Conservation (phyloP, 352 stramenopile species). For the Globisporangium camurandrum region DNA sequence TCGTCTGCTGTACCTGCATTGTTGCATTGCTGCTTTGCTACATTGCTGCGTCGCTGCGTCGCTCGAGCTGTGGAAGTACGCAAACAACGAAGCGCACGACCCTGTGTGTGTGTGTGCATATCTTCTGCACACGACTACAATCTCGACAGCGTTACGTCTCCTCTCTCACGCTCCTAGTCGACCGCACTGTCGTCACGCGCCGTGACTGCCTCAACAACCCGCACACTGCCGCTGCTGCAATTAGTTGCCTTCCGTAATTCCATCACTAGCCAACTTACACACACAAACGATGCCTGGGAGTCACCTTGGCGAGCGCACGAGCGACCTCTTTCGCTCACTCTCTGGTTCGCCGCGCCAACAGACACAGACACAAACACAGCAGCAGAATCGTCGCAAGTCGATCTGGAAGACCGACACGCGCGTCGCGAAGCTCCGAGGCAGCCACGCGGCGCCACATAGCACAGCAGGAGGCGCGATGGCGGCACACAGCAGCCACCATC, state of each 20-base stretch:
- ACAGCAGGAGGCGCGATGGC: neutral
- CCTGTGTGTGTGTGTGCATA: too few species aligned
- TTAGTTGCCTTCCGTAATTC: too few species aligned
- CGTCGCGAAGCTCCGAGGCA: conserved; percentile 3
- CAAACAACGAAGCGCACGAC: too few species aligned
- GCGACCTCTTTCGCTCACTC: conserved; percentile 2
- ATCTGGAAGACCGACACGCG: conserved; percentile 12
- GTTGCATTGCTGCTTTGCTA: too few species aligned
- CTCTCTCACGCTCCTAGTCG: too few species aligned
- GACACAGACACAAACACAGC: conserved; percentile 1
- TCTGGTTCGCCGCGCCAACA: neutral
- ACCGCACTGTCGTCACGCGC: too few species aligned
- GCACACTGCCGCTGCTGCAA: neutral
- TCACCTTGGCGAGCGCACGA: conserved; percentile 7
- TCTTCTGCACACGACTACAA: too few species aligned
- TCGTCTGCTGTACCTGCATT: too few species aligned
- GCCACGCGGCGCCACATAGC: neutral
- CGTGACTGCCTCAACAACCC: too few species aligned
- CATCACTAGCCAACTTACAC: neutral
- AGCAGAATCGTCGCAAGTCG: conserved; percentile 12
- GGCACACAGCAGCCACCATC: neutral
- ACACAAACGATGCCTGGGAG: conserved; percentile 8
- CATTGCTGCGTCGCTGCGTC: too few species aligned
- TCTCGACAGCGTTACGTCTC: too few species aligned
- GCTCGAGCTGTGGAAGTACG: too few species aligned